phyloP scores from a whole-genome alignment of 306 rosid species.

The Macrotyloma uniflorum region DNA sequence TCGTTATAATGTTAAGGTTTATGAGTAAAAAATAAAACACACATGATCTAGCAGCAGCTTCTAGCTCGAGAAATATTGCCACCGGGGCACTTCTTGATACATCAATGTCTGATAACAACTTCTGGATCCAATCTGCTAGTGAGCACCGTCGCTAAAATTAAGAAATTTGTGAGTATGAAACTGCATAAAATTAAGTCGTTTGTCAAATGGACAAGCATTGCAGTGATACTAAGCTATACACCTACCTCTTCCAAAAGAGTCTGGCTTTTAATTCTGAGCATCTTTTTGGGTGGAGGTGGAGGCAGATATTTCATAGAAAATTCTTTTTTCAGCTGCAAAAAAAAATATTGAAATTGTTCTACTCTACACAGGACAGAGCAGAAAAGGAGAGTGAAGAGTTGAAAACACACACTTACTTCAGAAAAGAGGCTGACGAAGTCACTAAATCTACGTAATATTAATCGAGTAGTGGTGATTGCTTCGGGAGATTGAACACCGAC shows the following conservation, averaged over 20 bases:
- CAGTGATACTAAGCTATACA: constrained; percentile 4
- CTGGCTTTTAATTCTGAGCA: constrained; percentile 60
- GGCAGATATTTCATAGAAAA: constrained; percentile 72
- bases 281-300: constrained; percentile 75
- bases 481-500: constrained; percentile 85
- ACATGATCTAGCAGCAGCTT: constrained; percentile 95
- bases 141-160: constrained; percentile 75
- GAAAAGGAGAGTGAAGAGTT: background rate
- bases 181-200: constrained; percentile 1
- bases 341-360: background rate
- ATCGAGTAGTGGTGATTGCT: constrained; percentile 70
- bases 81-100: constrained; percentile 82
- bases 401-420: constrained; percentile 57
- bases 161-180: constrained; percentile 40
- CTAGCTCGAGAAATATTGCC: constrained; percentile 92
- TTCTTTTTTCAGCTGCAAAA: constrained; percentile 66
- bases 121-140: constrained; percentile 86
- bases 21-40: constrained; percentile 42
- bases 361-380: background rate
- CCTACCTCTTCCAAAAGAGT: constrained; percentile 83
- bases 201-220: background rate
- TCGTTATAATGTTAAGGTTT: constrained; percentile 7
- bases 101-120: constrained; percentile 78
- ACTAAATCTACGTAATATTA: constrained; percentile 73
- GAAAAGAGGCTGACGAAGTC: constrained; percentile 71